Conservation (phyloP, 1,284 basidiomycete species). For the Ustilago xerochloae region DNA sequence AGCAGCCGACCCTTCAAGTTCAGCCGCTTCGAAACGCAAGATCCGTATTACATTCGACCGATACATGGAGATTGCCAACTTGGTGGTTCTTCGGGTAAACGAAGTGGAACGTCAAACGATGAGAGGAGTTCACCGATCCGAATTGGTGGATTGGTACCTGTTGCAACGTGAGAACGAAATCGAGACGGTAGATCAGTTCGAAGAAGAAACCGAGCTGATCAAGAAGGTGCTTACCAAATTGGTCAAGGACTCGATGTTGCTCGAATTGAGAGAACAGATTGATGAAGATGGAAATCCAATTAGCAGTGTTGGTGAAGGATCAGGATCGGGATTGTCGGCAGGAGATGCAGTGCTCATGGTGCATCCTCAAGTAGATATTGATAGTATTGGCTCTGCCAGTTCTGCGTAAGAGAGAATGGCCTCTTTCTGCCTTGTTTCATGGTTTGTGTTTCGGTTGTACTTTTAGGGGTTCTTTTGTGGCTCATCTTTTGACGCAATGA, state of each 20-base stretch:
- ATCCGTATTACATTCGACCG: constrained; percentile 95
- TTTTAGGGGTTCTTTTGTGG: constrained; percentile 5
- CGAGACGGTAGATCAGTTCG: constrained; percentile 86
- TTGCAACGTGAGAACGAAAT: constrained; percentile 84
- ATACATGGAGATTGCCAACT: constrained; percentile 88
- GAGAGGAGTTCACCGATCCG: constrained; percentile 80
- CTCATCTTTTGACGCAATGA: neutral
- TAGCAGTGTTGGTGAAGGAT: constrained; percentile 27
- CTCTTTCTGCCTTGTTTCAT: no score
- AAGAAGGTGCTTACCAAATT: constrained; percentile 88
- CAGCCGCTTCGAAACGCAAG: constrained; percentile 67
- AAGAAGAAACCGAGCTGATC: constrained; percentile 89
- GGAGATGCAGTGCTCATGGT: constrained; percentile 54
- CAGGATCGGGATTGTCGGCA: constrained; percentile 28
- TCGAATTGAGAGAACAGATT: constrained; percentile 58
- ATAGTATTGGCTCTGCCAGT: constrained; percentile 46
- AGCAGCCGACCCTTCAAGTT: constrained; percentile 19
- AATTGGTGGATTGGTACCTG: constrained; percentile 93
- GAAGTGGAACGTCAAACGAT: constrained; percentile 81
- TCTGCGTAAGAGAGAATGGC: constrained; percentile 9
- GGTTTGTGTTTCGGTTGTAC: constrained; percentile 1
- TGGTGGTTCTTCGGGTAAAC: constrained; percentile 85
- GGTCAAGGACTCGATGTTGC: constrained; percentile 76
- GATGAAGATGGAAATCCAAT: constrained; percentile 46
- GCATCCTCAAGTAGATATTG: constrained; percentile 61